A percentile compares a stretch with the other conserved stretches of the same genome.
These are phyloP conservation scores for Letharia lupina DNA, from an alignment of 495 filamentous ascomycete genomes.

Conservation along the genomic window DNA sequence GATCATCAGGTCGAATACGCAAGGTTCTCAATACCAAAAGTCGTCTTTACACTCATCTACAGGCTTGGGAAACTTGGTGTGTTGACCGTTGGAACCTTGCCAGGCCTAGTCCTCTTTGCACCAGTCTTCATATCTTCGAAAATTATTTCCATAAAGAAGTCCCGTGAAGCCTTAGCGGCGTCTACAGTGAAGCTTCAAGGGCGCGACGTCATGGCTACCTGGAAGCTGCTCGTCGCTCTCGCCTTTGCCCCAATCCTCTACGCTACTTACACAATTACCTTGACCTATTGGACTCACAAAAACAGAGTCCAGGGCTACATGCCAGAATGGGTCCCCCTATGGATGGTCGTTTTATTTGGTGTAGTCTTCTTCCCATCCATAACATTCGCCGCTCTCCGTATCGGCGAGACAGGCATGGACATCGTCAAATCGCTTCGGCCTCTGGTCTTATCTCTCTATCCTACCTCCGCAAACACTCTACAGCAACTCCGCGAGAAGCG, in stretches of 20 bases:
- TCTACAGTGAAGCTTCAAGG: conserved; percentile 92
- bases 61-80: conserved; percentile 66
- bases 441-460: conserved; percentile 79
- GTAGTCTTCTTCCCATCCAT: conserved; percentile 78
- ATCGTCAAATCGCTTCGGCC: conserved; percentile 91
- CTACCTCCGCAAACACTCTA: conserved; percentile 74
- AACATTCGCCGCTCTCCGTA: conserved; percentile 88
- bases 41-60: conserved; percentile 71
- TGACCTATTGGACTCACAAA: conserved; percentile 69
- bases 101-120: conserved; percentile 77
- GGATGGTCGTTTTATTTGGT: conserved; percentile 60
- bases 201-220: conserved; percentile 93
- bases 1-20: conserved; percentile 96
- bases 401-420: conserved; percentile 97
- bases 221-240: conserved; percentile 91
- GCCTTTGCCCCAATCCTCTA: conserved; percentile 83
- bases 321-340: conserved; percentile 72
- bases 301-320: conserved; percentile 74
- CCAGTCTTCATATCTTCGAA: conserved; percentile 90
- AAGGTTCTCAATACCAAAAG: conserved; percentile 65
- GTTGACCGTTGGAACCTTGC: conserved; percentile 73
- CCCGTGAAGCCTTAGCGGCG: conserved; percentile 78
- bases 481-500: conserved; percentile 68
- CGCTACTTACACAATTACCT: conserved; percentile 61
- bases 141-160: conserved; percentile 82